These are phyloP conservation scores for Solanum paucissectum DNA, from an alignment of 257 asterid species.

Conservation along the genomic window DNA sequence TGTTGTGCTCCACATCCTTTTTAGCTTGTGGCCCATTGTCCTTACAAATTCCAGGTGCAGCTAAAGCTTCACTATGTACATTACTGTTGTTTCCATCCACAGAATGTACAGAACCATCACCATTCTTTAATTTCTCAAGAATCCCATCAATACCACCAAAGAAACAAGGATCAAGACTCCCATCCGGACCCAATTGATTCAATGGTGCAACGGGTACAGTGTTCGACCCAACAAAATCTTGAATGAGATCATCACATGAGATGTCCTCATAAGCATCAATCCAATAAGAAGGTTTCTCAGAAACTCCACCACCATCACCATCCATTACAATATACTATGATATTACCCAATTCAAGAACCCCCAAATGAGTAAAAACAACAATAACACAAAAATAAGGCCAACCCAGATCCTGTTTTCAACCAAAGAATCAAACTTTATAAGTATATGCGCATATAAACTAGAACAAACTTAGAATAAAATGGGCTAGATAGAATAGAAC, in stretches of 20 bases:
- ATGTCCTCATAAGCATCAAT: slow-evolving; percentile 84
- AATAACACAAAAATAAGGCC: neutral
- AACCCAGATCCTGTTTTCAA: neutral
- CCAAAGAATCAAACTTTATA: neutral
- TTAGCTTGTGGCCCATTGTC: neutral
- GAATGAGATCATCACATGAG: slow-evolving; percentile 44
- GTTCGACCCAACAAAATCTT: slow-evolving; percentile 28
- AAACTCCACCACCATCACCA: slow-evolving; percentile 33
- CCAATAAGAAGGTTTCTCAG: slow-evolving; percentile 67
- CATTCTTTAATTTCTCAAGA: slow-evolving; percentile 47
- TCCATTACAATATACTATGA: slow-evolving; percentile 30
- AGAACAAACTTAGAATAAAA: neutral
- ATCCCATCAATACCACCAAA: slow-evolving; percentile 71
- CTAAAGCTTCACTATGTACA: slow-evolving; percentile 4
- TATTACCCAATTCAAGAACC: neutral
- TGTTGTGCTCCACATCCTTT: neutral
- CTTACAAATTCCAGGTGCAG: neutral
- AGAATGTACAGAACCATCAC: slow-evolving; percentile 21
- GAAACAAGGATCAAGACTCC: slow-evolving; percentile 41
- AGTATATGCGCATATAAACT: neutral
- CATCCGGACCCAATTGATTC: slow-evolving; percentile 10
- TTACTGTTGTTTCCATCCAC: slow-evolving; percentile 4
- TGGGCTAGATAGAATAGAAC: neutral
- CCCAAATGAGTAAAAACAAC: neutral
- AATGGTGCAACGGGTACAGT: slow-evolving; percentile 2